Base-by-base conservation (phyloP, 495 filamentous ascomycete genomes). In the Parathielavia hyrcaniae region DNA sequence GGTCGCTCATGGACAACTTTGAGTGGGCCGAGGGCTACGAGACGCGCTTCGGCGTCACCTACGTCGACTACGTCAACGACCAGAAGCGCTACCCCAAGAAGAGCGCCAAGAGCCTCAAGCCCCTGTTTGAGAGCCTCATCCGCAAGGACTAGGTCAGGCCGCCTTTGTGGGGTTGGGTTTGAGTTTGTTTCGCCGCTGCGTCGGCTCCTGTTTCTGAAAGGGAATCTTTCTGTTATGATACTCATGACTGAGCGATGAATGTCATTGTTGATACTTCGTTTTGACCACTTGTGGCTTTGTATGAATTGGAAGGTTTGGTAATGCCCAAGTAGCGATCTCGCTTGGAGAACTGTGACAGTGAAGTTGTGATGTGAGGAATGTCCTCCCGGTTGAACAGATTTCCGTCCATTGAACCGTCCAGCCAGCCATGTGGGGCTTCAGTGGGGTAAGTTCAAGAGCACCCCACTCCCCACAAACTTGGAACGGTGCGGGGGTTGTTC, bases 1-100 rank as follows among this genome's bases (percentile, higher is more conserved):
- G 88, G 88, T 86, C 82, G 66, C 78, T 92, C 68, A 82, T 90
- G 79, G 87, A 92, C 60, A 83, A 82, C 68, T 82, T 82, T 63
- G 81, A 82, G 71, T 83, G 80, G 79, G 86, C 87, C 49, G 87
- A 91, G 64, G 86, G 87, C n/a, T 90, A 89, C 69, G 84, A 88
- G 71, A 88, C 87, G n/a, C 78, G 86, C 22, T 91, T 91, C 64
- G 86, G 87, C 40, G 85, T 90, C 46, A 89, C 86, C 7, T 89
- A 77, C 68, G 86, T 90, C 40, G 86, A 89, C 73, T 89, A 91
- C 63, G 75, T 79, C 61, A 81, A 87, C 53, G 81, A 81, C 34
- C 86, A 90, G 77, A 86, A 87, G 77, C 73, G 88, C 40, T 79
- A 85, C 53, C 86, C 86, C 32, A 91, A 91, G 81, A 86, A 89